Base-by-base conservation (phyloP, 352 stramenopile genomes). In the Phytophthora crassamura region DNA sequence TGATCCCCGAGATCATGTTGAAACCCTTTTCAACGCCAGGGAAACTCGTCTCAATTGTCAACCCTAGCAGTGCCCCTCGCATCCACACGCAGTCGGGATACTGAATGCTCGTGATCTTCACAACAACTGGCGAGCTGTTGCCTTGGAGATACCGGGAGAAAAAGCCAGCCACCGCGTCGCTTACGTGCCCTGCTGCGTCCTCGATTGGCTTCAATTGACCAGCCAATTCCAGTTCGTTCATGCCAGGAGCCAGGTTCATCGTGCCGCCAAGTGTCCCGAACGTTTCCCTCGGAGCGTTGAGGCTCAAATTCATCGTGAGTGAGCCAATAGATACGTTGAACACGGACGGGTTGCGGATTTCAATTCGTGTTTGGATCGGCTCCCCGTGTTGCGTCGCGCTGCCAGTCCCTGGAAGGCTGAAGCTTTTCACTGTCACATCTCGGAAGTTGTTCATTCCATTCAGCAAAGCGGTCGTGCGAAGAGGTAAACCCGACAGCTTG, bases 111-210 rank as follows among this genome's bases (percentile, higher is more conserved):
- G 69, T 72, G 34, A 94, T 86, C 11, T 61, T 76, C 15, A 90
- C 85, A 45, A 65, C 54, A 8, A 94, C 58, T n/a, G 64, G 74
- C 18, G 82, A 91, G n/a, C 69, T 67, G 16, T 80, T 68, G 2
- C 85, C 81, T 10, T 76, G 58, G 2, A 94, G 59, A 38, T 92
- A 94, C 7, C 50, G 75, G 11, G 85, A 94, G 56, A 94, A 94
- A 67, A 94, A 91, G 9, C 28, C 61, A 2, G 75, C 66, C 0
- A 94, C 72, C 4, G 60, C 72, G 45, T 69, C 54, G 56, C 83
- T 91, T 42, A 90, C 79, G 49, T 66, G 54, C 4, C 81, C 83
- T 16, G 53, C 41, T 22, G 62, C 10, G 53, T 92, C 80, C 32
- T 70, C 9, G 3, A 60, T 68, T 14, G 85, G 85, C 10, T 84